Percentiles rank a stretch among this genome's conserved stretches.
phyloP scores from a whole-genome alignment of 768 basidiomycete genomes.

The Exsudoporus frostii region DNA sequence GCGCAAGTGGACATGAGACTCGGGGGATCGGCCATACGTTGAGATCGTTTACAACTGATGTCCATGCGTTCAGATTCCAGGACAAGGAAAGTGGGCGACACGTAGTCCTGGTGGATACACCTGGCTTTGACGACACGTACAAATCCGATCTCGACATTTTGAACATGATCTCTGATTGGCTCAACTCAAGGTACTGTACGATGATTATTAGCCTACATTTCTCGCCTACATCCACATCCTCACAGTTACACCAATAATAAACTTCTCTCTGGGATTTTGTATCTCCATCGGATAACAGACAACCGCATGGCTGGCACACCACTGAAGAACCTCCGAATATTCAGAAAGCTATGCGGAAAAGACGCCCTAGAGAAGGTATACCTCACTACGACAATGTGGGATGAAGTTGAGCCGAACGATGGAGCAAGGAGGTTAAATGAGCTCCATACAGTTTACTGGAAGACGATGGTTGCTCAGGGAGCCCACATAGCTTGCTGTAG shows the following conservation, averaged over 20 bases:
- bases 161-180: conserved; percentile 13
- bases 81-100: background rate
- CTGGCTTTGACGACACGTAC: conserved; percentile 21
- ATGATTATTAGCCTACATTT: background rate
- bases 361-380: conserved; percentile 31
- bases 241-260: conserved; percentile 9
- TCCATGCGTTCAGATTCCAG: conserved; percentile 3
- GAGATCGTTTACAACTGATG: conserved; percentile 10
- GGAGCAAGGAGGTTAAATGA: conserved; percentile 18
- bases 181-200: conserved; percentile 5
- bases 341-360: conserved; percentile 27
- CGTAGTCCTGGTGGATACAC: conserved; percentile 25
- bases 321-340: conserved; percentile 33
- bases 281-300: conserved; percentile 40
- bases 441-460: conserved; percentile 9
- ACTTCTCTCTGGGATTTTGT: conserved; percentile 35
- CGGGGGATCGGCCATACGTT: conserved; percentile 6
- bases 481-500: conserved; percentile 7
- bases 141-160: conserved; percentile 14
- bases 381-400: conserved; percentile 41
- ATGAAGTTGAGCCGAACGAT: conserved; percentile 20
- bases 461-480: conserved; percentile 7
- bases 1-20: background rate
- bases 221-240: background rate
- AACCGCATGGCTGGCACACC: conserved; percentile 36